Base-by-base conservation (phyloP, 177 flowering plant genomes). In the Vitis hybrid region DNA sequence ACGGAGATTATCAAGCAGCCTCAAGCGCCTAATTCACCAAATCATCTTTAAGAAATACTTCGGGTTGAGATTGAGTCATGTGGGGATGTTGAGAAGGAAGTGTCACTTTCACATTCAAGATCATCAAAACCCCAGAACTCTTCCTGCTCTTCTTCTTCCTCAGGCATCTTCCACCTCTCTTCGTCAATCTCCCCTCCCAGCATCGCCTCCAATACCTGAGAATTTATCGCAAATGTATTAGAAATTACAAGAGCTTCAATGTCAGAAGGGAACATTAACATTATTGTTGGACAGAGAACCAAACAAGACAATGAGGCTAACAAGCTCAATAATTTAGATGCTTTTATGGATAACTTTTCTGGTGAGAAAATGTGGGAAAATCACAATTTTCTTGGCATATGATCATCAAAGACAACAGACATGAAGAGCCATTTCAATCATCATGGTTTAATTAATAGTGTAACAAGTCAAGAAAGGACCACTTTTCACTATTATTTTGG, bases 101-200 rank as follows among this genome's bases (percentile, higher is more conserved):
- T 79, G 68, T 82, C 83, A 76, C 69, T 79, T 63, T 91, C 97
- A 55, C 81, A 81, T 77, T 91, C 97, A 64, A 93, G 86, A 80
- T 93, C 98, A 66, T 93, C 98, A 67, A 85, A 94, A 3, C 92
- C 96, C 89, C 91, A 88, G 58, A 89, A 88, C 14, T 83, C 90
- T 15, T 88, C 91, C 19, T 84, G 74, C 14, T 82, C 87, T 59
- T 87, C 86, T 63, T 88, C 97, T 67, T 85, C 89, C 72, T 83
- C 88, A 7, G 91, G 91, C 89, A 91, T 90, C 69, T 82, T 82
- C 98, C 97, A 94, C 48, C 75, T 82, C 75, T 85, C 90, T 71
- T 74, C 64, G 54, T 82, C 80, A 13, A 83, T 67, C 12, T 85
- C 79, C 9, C 70, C 90, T 64, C 78, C 87, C 52, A 60, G 67